Conservation (phyloP, 495 filamentous ascomycete species). For the Aspergillus carlsbadensis region DNA sequence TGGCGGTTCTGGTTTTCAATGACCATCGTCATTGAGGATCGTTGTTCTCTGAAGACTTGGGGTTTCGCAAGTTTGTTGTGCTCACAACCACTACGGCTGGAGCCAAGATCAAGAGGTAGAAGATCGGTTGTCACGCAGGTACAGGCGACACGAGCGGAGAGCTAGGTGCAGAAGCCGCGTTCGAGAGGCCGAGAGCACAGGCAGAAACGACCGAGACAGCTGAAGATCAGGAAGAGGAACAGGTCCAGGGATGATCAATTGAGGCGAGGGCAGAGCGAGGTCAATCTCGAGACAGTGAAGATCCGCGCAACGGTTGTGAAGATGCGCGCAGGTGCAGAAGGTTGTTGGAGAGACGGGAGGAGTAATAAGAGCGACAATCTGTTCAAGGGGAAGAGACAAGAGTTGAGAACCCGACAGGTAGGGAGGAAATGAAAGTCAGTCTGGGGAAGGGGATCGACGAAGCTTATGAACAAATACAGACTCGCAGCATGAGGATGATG, state of each 20-base stretch:
- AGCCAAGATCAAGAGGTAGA: slow-evolving; percentile 25
- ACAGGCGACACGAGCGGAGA: slow-evolving; percentile 5
- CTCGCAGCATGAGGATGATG: slow-evolving; percentile 31
- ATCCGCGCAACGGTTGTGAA: slow-evolving; percentile 13
- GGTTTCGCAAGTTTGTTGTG: background rate
- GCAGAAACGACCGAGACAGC: background rate
- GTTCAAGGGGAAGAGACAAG: slow-evolving; percentile 4
- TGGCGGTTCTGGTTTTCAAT: slow-evolving; percentile 82
- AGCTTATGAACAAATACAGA: slow-evolving; percentile 64
- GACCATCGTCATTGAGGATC: slow-evolving; percentile 75
- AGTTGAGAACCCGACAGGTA: slow-evolving; percentile 34
- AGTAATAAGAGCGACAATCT: slow-evolving; percentile 14
- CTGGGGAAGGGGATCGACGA: slow-evolving; percentile 66
- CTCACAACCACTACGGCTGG: slow-evolving; percentile 8
- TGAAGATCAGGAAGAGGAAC: background rate
- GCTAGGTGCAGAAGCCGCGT: slow-evolving; percentile 2
- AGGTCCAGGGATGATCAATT: background rate
- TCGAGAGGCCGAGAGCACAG: background rate
- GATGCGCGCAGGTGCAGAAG: slow-evolving; percentile 12
- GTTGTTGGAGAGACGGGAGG: slow-evolving; percentile 19
- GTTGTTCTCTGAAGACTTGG: slow-evolving; percentile 2
- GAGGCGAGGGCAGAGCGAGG: background rate
- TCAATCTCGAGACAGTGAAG: background rate
- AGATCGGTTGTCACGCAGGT: slow-evolving; percentile 16
- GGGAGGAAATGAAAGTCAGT: slow-evolving; percentile 34